These are phyloP conservation scores for Crucihimalaya himalaica DNA, from an alignment of 345 rosid genomes.

Conservation along the genomic window DNA sequence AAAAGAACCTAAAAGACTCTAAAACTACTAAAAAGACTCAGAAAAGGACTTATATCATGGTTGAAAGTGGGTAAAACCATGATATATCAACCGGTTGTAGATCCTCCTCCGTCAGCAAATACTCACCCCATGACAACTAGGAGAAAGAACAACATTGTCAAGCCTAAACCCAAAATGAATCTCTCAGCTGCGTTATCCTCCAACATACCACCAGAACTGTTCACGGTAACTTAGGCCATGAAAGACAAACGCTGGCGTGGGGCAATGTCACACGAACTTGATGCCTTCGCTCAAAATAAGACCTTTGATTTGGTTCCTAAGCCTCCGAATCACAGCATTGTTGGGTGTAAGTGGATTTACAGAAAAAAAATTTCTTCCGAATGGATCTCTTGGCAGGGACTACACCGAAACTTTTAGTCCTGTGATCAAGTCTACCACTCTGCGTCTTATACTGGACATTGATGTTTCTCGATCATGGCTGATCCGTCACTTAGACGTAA, in stretches of 20 bases:
- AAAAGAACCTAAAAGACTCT: too few species aligned
- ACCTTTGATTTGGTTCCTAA: not conserved
- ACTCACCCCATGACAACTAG: not conserved
- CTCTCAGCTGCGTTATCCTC: not conserved
- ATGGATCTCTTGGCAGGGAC: not conserved
- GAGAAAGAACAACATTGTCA: not conserved
- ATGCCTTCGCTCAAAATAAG: not conserved
- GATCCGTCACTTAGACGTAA: not conserved
- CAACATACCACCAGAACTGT: not conserved
- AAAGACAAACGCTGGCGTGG: not conserved
- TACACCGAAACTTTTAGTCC: not conserved
- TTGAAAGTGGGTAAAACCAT: too few species aligned
- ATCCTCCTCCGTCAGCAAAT: too few species aligned
- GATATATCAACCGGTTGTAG: too few species aligned
- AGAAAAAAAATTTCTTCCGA: not conserved
- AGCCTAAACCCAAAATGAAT: not conserved
- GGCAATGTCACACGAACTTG: not conserved
- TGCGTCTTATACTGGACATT: accelerated
- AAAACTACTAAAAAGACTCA: too few species aligned
- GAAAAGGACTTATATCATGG: too few species aligned
- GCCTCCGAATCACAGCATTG: not conserved
- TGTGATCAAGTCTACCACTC: not conserved
- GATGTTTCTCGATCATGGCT: accelerated
- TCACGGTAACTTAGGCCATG: not conserved
- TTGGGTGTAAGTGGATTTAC: not conserved